A percentile compares a stretch with the other conserved stretches of the same genome.
Evolutionary conservation across 768 basidiomycete genomes (phyloP).

Genomic region (Pleurotus platypus): DNA sequence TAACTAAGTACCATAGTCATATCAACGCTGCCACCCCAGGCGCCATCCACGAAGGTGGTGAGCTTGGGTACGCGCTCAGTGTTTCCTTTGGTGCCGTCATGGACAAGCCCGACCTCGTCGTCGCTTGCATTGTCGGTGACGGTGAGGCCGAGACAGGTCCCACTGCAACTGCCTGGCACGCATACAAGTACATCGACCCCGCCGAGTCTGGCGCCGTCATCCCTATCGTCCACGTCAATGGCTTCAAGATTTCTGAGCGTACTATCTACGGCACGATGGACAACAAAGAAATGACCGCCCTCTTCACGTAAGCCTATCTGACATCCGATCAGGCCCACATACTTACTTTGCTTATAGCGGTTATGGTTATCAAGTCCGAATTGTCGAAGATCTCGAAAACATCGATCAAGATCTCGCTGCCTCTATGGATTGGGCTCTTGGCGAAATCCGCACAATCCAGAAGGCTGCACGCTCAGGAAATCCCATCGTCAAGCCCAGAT

Average conservation of each 20-base stretch:
- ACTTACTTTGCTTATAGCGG: conserved; percentile 37
- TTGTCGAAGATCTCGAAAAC: conserved; percentile 64
- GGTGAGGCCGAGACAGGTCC: conserved; percentile 85
- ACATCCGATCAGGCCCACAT: background rate
- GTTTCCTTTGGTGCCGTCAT: conserved; percentile 88
- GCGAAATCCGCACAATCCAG: conserved; percentile 76
- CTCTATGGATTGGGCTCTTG: conserved; percentile 77
- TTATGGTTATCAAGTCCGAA: conserved; percentile 86
- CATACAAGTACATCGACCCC: conserved; percentile 88
- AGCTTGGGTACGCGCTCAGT: conserved; percentile 84
- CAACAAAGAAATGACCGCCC: conserved; percentile 69
- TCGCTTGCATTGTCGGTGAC: conserved; percentile 81
- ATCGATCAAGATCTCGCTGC: conserved; percentile 80
- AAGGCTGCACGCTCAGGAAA: conserved; percentile 70
- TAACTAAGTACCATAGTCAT: conserved; percentile 34
- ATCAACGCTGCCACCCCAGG: conserved; percentile 87
- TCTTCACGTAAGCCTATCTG: conserved; percentile 58
- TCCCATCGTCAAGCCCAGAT: conserved; percentile 83
- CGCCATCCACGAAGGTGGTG: conserved; percentile 88
- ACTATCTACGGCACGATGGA: conserved; percentile 93
- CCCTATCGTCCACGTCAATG: conserved; percentile 87
- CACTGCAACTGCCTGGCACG: conserved; percentile 81
- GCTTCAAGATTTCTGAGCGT: conserved; percentile 88
- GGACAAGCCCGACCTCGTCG: conserved; percentile 86
- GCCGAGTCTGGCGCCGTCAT: conserved; percentile 86